phyloP scores from a whole-genome alignment of 1,139 yeast species.

The Zygoascus sp. region DNA sequence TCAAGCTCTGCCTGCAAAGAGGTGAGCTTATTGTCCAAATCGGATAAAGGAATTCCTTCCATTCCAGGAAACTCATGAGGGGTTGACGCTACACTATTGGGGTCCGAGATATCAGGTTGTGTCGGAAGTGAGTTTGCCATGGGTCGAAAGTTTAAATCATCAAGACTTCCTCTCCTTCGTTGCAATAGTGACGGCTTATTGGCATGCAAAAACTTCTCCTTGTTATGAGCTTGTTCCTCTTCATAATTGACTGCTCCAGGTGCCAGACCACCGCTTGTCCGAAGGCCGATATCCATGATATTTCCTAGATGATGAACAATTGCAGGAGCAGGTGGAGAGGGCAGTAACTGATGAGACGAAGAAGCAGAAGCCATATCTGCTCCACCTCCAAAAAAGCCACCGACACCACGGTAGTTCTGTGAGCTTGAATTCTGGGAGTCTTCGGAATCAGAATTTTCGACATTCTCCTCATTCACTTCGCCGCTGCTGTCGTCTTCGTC shows the following conservation, averaged over 20 bases:
- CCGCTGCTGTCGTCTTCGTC: conserved; percentile 14
- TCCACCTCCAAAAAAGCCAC: conserved; percentile 4
- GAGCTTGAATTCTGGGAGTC: background rate
- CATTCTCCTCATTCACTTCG: too few relatives aligned
- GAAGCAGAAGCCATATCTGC: conserved; percentile 8
- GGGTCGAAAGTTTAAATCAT: conserved; percentile 1
- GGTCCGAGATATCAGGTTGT: background rate
- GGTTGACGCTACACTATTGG: background rate
- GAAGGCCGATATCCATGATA: conserved; percentile 27
- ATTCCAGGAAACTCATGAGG: conserved; percentile 1
- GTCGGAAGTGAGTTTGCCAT: background rate
- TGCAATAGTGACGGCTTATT: conserved; percentile 11
- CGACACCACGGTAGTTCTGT: conserved; percentile 1
- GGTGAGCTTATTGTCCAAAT: conserved; percentile 24
- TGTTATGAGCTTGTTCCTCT: conserved; percentile 8
- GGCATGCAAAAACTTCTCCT: background rate
- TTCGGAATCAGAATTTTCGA: background rate
- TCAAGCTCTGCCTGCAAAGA: conserved; percentile 20
- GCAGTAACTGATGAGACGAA: conserved; percentile 9
- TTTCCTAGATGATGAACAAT: conserved; percentile 18
- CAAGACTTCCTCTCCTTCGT: conserved; percentile 6
- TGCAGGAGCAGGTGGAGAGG: conserved; percentile 15
- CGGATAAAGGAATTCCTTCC: conserved; percentile 25
- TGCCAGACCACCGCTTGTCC: conserved; percentile 31
- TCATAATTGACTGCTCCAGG: conserved; percentile 28